Base-by-base conservation (phyloP, 768 basidiomycete species). In the Naganishia randhawae region DNA sequence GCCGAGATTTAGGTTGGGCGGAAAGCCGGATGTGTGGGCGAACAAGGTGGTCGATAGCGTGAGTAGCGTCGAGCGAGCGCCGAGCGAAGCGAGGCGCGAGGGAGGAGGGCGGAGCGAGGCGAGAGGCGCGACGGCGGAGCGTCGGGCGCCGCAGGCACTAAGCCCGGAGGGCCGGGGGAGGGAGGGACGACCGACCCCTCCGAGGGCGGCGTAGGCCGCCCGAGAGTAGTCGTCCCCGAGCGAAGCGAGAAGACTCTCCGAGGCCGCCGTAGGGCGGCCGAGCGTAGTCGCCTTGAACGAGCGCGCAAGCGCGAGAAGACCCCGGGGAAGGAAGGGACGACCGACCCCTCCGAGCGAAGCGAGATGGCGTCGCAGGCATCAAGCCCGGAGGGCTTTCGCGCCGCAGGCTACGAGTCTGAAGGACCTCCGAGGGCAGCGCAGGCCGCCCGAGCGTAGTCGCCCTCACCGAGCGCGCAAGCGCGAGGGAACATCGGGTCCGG, bases 1-100 rank as follows among this genome's bases (percentile, higher is more conserved):
- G 55, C 90, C 93, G n/a, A 85, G 94, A 70, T 97, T 94, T 82
- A 84, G 90, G 65, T 82, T 95, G 29, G 87, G 88, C 9, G 92
- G 87, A 22, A 92, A 92, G 76, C 84, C 89, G 0, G 89, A 92
- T 50, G 88, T 88, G 35, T 83, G 89, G 19, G 92, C 89, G 0
- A 82, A 85, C 61, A 85, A 86, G 76, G 88, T 97, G 41, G 82
- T 88, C n/a, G 85, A 83, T 41, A 83, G 86, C 75, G 93, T 92
- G 71, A 74, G 86, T 83, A n/a, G n/a, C n/a, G n/a, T n/a, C n/a
- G n/a, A n/a, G n/a, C 57, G 37, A 42, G 7, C 42, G 42, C 14
- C 42, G 42, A 42, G 42, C 42, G 42, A 19, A 42, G n/a, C 51
- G 51, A 33, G 45, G 45, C 6, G n/a, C 5, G 32, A 8, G 3